Base-by-base conservation (phyloP, 768 basidiomycete species). In the Leucocoprinus birnbaumii region DNA sequence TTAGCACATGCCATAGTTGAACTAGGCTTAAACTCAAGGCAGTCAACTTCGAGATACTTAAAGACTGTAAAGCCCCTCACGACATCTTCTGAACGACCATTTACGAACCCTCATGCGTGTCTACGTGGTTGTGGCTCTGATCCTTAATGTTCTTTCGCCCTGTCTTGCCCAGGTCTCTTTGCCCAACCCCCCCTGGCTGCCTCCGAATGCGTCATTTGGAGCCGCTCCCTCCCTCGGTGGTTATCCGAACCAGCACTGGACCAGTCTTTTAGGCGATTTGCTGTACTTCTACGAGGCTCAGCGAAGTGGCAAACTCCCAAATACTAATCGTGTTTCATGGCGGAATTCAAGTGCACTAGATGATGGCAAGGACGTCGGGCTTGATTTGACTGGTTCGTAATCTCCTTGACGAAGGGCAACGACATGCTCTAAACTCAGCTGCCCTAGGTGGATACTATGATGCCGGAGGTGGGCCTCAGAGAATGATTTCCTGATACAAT, bases 281-380 rank as follows among this genome's bases (percentile, higher is more conserved):
- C 66, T 96, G 24, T 96, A 85, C 65, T 96, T 96, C 68, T 97
- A 94, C 64, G 94, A 97, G 58, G 93, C 86, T 1, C 94, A 97
- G 64, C 78, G 94, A 18, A 90, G 89, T 51, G 94, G 94, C 14
- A 75, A 76, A 41, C 77, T 96, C 14, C 80, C 87, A 0, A 62
- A 71, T 11, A 74, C 74, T 3, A 91, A 90, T 57, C 80, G 94
- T 38, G 91, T 95, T 2, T 65, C 80, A 22, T 98, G 95, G 95
- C 76, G 94, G 50, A 97, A 97, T 63, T 80, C 87, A 53, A 92
- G 90, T 63, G 81, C 83, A 16, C 61, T 86, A 21, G 71, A 83
- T 34, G 95, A 98, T 69, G 95, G 94, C 13, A 68, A 75, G 55
- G 87, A 92, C 59, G 85, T 77, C 31, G 77, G 78, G 4, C 63